Base-by-base conservation (phyloP, 2,329 filamentous ascomycete species). In the Escovopsis sp. region DNA sequence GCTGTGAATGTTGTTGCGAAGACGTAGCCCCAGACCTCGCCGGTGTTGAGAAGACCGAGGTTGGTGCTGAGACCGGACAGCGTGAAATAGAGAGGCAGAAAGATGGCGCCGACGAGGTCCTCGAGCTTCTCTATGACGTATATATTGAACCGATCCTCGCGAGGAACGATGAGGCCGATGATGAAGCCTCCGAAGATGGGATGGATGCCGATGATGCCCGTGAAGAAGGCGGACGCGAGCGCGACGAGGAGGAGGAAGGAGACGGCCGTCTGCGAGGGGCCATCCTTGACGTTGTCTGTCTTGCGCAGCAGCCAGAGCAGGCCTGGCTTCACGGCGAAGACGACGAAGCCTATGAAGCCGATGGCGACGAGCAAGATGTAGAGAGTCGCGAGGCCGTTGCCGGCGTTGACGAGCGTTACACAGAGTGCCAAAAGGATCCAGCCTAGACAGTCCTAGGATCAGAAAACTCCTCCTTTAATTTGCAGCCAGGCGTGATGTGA, bases 401-500 rank as follows among this genome's bases (percentile, higher is more conserved):
- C 76, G 21, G 87, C 85, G 51, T 96, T 96, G 48, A 94, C 87
- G 18, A 96, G 68, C 0, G 88, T 83, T 25, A 96, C 87, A 45
- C 88, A 94, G 19, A 96, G 76, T 0, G 88, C 88, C 17, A 96
- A 75, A 13, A 96, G 65, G 44, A 94, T 79, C 88, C 88, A 96
- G 38, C 58, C 58, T 53, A 25, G 8, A 14, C 10, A 21, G 17
- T n/a, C n/a, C n/a, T n/a, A n/a, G n/a, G n/a, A n/a, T n/a, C n/a
- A n/a, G n/a, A n/a, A n/a, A n/a, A n/a, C n/a, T n/a, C n/a, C n/a
- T n/a, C n/a, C n/a, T n/a, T n/a, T n/a, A n/a, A n/a, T n/a, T n/a
- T n/a, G n/a, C n/a, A n/a, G n/a, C n/a, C n/a, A n/a, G n/a, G n/a
- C n/a, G n/a, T n/a, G n/a, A n/a, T n/a, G n/a, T n/a, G n/a, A n/a